A percentile compares a stretch with the other conserved stretches of the same genome.
phyloP scores from a whole-genome alignment of 2,329 filamentous ascomycete genomes.

The Cryphonectria carpinicola region DNA sequence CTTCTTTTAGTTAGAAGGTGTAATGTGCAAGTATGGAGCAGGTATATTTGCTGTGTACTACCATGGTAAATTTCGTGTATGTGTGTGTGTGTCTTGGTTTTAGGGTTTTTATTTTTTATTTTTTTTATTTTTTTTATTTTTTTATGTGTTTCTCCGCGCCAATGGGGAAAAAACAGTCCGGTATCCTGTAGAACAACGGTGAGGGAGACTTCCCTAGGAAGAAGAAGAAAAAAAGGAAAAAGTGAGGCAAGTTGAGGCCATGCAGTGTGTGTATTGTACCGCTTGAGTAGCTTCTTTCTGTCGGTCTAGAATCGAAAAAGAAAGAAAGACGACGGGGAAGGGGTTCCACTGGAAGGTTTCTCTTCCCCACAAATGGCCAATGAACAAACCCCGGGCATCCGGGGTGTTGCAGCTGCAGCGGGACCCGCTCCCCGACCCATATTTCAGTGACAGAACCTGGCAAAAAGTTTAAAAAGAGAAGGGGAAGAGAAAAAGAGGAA shows the following conservation, averaged over 20 bases:
- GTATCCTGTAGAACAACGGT: not conserved
- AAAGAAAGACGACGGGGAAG: not conserved
- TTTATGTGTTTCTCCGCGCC: not conserved
- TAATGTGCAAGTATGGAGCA: not conserved
- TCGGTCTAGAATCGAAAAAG: not conserved
- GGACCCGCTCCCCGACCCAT: slow-evolving; percentile 13
- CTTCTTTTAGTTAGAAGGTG: not conserved
- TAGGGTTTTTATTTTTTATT: too few relatives aligned
- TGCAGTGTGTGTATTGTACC: not conserved
- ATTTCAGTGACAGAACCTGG: not conserved
- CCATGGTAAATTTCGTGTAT: not conserved
- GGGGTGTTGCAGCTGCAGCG: slow-evolving; percentile 22
- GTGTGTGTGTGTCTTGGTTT: not conserved
- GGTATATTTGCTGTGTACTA: not conserved
- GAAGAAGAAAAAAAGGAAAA: not conserved
- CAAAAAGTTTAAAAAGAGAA: not conserved
- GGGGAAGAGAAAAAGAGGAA: not conserved
- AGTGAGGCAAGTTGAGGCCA: not conserved
- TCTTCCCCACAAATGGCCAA: slow-evolving; percentile 14
- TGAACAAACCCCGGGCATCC: slow-evolving; percentile 9
- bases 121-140: too few relatives aligned
- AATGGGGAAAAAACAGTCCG: not conserved
- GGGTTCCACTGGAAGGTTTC: not conserved
- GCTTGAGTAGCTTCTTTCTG: not conserved
- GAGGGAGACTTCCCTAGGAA: not conserved